A percentile compares a stretch with the other conserved stretches of the same genome.
phyloP scores from a whole-genome alignment of 768 basidiomycete genomes.

The Pholiota molesta region DNA sequence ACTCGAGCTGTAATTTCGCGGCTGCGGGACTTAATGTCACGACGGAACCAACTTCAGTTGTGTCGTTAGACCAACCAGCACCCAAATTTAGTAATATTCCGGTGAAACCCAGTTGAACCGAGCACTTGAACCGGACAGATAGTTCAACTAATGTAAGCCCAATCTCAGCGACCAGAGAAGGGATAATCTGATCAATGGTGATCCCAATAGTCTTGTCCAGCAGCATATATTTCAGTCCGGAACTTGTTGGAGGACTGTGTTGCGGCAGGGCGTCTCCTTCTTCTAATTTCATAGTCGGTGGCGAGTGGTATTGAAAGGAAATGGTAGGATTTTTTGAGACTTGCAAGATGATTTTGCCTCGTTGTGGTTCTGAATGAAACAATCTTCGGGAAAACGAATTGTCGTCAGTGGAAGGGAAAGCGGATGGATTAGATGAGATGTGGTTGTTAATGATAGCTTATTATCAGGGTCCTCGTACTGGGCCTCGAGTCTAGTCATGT shows the following conservation, averaged over 20 bases:
- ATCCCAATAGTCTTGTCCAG: slow-evolving; percentile 54
- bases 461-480: slow-evolving; percentile 55
- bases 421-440: slow-evolving; percentile 36
- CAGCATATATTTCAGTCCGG: slow-evolving; percentile 51
- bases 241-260: slow-evolving; percentile 45
- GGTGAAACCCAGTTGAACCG: slow-evolving; percentile 48
- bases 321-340: slow-evolving; percentile 37
- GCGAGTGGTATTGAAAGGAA: slow-evolving; percentile 46
- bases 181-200: slow-evolving; percentile 46
- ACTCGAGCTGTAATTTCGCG: slow-evolving; percentile 61
- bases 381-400: slow-evolving; percentile 53
- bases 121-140: slow-evolving; percentile 52
- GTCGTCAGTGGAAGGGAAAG: slow-evolving; percentile 38
- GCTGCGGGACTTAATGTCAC: slow-evolving; percentile 49
- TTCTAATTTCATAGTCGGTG: slow-evolving; percentile 36
- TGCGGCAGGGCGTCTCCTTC: slow-evolving; percentile 21
- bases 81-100: slow-evolving; percentile 44
- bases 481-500: slow-evolving; percentile 41
- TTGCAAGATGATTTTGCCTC: slow-evolving; percentile 47
- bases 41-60: slow-evolving; percentile 43
- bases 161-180: slow-evolving; percentile 53
- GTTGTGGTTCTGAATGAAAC: slow-evolving; percentile 49
- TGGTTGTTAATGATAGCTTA: slow-evolving; percentile 40
- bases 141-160: slow-evolving; percentile 58
- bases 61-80: slow-evolving; percentile 47